These are phyloP conservation scores for Capsella bursapastoris DNA, from an alignment of 345 rosid genomes.

Conservation along the genomic window DNA sequence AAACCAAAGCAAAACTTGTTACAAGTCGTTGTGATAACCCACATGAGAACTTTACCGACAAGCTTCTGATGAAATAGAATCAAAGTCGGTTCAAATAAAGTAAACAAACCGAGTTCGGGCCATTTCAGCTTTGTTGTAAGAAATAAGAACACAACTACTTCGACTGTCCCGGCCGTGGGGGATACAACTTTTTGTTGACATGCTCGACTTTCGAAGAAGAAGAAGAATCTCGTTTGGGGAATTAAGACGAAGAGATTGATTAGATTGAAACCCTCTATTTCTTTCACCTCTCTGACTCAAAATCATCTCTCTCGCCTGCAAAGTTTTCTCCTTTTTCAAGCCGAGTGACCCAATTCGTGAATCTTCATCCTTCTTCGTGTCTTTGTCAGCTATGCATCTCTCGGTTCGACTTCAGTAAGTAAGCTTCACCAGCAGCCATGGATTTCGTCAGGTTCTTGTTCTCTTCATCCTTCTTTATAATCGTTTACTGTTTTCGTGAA, in stretches of 20 bases:
- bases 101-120: slow-evolving; percentile 21
- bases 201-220: slow-evolving; percentile 29
- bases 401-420: slow-evolving; percentile 25
- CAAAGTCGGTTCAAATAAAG: slow-evolving; percentile 23
- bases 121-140: not conserved
- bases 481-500: not conserved
- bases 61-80: slow-evolving; percentile 3
- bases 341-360: not conserved
- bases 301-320: slow-evolving; percentile 22
- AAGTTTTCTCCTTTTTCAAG: slow-evolving; percentile 9
- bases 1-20: too few relatives aligned
- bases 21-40: too few relatives aligned
- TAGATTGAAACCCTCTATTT: too few relatives aligned
- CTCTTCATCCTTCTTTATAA: not conserved
- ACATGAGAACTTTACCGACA: slow-evolving; percentile 32
- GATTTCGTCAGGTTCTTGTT: slow-evolving; percentile 37
- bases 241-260: too few relatives aligned
- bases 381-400: not conserved
- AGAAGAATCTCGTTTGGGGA: slow-evolving; percentile 24
- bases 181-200: not conserved
- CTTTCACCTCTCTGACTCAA: not conserved
- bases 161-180: slow-evolving; percentile 9
- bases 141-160: not conserved
- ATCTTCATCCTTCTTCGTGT: not conserved
- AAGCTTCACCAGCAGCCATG: slow-evolving; percentile 34